A percentile compares a stretch with the other conserved stretches of the same genome.
Evolutionary conservation across 352 stramenopile species (phyloP).

Genomic region (Phytopythium litorale): DNA sequence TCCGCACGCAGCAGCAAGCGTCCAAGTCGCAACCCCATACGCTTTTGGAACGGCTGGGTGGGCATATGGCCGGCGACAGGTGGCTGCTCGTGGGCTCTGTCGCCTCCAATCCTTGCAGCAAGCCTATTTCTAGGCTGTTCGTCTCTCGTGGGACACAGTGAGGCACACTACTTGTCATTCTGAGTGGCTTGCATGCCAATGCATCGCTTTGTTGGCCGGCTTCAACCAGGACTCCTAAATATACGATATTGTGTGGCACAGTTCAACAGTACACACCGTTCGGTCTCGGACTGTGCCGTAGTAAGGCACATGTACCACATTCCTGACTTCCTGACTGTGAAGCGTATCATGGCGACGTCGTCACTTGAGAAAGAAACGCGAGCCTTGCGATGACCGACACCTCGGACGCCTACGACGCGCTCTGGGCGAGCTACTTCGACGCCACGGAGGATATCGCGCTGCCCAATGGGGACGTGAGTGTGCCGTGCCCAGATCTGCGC

Average conservation of each 20-base stretch:
- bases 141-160: neutral
- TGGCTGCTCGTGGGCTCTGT: neutral
- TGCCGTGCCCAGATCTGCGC: too few relatives aligned
- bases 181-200: too few relatives aligned
- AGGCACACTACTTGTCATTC: too few relatives aligned
- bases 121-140: neutral
- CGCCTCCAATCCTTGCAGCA: neutral
- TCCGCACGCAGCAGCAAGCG: neutral
- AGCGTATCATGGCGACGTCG: too few relatives aligned
- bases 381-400: neutral
- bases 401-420: conserved; percentile 24
- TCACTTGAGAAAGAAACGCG: neutral
- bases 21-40: neutral
- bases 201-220: too few relatives aligned
- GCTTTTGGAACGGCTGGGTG: neutral
- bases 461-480: conserved; percentile 57
- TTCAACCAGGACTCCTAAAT: too few relatives aligned
- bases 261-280: too few relatives aligned
- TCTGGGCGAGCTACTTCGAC: conserved; percentile 80
- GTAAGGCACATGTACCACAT: too few relatives aligned
- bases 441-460: conserved; percentile 54
- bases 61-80: neutral
- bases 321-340: too few relatives aligned
- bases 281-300: too few relatives aligned
- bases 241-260: too few relatives aligned